phyloP scores from a whole-genome alignment of 2,329 filamentous ascomycete species.

The Pseudogymnoascus sp. region DNA sequence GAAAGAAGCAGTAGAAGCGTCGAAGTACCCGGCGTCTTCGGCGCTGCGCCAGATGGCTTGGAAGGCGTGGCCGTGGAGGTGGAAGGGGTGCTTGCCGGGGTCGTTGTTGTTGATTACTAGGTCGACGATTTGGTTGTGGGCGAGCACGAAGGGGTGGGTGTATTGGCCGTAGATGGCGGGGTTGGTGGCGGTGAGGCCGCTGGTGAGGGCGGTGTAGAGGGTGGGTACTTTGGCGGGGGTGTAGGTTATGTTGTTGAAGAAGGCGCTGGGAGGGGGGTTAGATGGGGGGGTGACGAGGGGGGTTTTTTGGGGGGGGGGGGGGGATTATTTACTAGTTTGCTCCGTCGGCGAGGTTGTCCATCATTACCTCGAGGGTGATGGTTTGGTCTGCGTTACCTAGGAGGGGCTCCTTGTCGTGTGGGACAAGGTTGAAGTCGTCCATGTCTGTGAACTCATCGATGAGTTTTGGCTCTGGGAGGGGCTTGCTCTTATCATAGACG shows the following conservation, averaged over 20 bases:
- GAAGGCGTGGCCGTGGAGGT: slow-evolving; percentile 70
- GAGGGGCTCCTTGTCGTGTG: slow-evolving; percentile 55
- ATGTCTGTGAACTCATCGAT: slow-evolving; percentile 57
- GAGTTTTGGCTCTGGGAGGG: slow-evolving; percentile 40
- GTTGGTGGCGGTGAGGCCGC: slow-evolving; percentile 44
- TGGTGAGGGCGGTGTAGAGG: slow-evolving; percentile 55
- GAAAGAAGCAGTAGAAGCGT: slow-evolving; percentile 39
- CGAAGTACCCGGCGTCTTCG: slow-evolving; percentile 49
- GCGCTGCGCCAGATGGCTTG: slow-evolving; percentile 54
- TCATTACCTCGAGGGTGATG: slow-evolving; percentile 54
- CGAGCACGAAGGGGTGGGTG: slow-evolving; percentile 59
- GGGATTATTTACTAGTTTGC: slow-evolving; percentile 48
- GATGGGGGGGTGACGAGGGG: background rate
- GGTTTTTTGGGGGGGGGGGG: background rate
- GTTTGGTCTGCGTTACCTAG: slow-evolving; percentile 53
- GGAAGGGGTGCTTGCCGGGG: slow-evolving; percentile 60
- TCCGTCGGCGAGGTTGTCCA: slow-evolving; percentile 60
- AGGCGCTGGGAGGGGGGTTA: slow-evolving; percentile 30
- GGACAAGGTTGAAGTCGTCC: slow-evolving; percentile 65
- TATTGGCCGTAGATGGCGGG: slow-evolving; percentile 55
- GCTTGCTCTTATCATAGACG: slow-evolving; percentile 42
- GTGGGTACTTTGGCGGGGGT: slow-evolving; percentile 56
- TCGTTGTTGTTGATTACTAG: slow-evolving; percentile 73
- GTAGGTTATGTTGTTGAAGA: slow-evolving; percentile 58
- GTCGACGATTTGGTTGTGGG: slow-evolving; percentile 59